phyloP scores from a whole-genome alignment of 257 asterid genomes.

The Handroanthus guayacan region DNA sequence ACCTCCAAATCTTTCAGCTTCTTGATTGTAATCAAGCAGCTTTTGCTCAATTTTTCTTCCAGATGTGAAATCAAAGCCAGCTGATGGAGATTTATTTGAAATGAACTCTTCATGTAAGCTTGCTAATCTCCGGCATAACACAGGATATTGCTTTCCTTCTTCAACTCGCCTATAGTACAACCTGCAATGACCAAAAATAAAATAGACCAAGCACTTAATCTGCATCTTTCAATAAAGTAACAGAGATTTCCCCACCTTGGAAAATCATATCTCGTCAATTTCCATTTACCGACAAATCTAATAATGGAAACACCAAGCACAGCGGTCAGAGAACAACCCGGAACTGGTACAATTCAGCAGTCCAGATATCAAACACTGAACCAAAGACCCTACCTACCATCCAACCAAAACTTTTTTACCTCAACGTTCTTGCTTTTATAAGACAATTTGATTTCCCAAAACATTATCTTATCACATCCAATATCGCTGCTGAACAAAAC shows the following conservation, averaged over 20 bases:
- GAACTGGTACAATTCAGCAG: not conserved
- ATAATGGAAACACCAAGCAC: not conserved
- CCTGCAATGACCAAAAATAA: slow-evolving; percentile 57
- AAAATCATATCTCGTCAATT: not conserved
- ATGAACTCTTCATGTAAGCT: slow-evolving; percentile 82
- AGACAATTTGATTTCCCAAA: not conserved
- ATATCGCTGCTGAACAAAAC: not conserved
- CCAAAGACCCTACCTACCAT: not conserved
- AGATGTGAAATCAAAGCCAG: slow-evolving; percentile 90
- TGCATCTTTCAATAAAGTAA: slow-evolving; percentile 21
- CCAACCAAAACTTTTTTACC: not conserved
- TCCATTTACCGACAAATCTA: not conserved
- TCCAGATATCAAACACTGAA: slow-evolving; percentile 1
- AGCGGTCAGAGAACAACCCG: not conserved
- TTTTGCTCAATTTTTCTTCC: slow-evolving; percentile 93
- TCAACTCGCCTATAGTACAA: slow-evolving; percentile 87
- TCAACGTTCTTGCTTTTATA: not conserved
- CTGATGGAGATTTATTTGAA: slow-evolving; percentile 84
- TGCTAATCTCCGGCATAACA: slow-evolving; percentile 87
- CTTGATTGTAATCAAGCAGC: slow-evolving; percentile 91
- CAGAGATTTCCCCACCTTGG: not conserved
- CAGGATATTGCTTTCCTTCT: slow-evolving; percentile 92
- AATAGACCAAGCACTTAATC: slow-evolving; percentile 31
- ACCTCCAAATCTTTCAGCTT: slow-evolving; percentile 96
- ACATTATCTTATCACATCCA: not conserved